Base-by-base conservation (phyloP, 1,284 basidiomycete species). In the Cutaneotrichosporon cutaneum region DNA sequence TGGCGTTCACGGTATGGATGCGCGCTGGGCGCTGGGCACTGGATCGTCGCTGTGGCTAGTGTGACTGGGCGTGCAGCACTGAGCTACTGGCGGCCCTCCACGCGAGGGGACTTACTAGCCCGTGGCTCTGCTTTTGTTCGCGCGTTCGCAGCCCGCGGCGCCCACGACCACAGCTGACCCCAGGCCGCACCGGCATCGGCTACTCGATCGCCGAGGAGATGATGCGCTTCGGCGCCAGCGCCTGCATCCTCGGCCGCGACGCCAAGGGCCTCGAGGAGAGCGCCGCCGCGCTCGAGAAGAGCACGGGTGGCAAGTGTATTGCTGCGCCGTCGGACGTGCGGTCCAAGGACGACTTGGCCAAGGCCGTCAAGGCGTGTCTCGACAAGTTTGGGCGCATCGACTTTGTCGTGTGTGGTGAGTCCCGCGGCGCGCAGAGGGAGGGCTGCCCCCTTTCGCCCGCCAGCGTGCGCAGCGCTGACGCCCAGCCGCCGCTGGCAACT, bases 391-490 rank as follows among this genome's bases (percentile, higher is more conserved):
- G 94, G 1, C 83, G 84, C 65, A 93, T 99, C 68, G 94, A 99
- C 81, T 95, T 91, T 78, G 94, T 97, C 59, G 91, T 97, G 60
- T 93, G 92, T 72, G 93, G 94, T 87, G 75, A 61, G 71, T 70
- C 2, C 10, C n/a, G n/a, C n/a, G n/a, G n/a, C n/a, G n/a, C n/a
- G n/a, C n/a, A n/a, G n/a, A n/a, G n/a, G n/a, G n/a, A n/a, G n/a
- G n/a, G n/a, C 35, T 36, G 16, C 7, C 39, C 3, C 18, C 6
- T 18, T 6, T 2, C 39, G 16, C 18, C 39, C 9, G 18, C 39
- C n/a, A n/a, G n/a, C 18, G 7, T 47, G n/a, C n/a, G n/a, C n/a
- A n/a, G n/a, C 13, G 33, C 53, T 54, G 24, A 54, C 35, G 7
- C 11, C 39, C 72, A 92, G 90, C 90, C 71, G 91, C 90, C 52